Percentiles rank a stretch among this genome's conserved stretches.
phyloP scores from a whole-genome alignment of 805 yeast genomes.

The Spencermartinsiella europaea region DNA sequence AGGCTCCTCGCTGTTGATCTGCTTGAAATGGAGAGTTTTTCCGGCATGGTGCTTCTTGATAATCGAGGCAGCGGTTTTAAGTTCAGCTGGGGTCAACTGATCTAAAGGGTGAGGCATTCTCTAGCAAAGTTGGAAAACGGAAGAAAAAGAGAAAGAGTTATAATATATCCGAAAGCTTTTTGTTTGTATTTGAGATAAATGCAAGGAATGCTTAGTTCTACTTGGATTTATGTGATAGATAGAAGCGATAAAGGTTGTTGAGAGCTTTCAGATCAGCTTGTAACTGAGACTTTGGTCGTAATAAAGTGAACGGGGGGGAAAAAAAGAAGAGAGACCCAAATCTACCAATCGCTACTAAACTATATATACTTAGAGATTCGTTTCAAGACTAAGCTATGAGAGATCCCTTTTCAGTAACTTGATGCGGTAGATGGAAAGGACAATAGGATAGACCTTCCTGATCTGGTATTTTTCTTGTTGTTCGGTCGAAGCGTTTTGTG shows the following conservation, averaged over 20 bases:
- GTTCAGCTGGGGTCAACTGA: slow-evolving; percentile 30
- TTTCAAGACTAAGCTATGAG: neutral
- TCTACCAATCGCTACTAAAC: neutral
- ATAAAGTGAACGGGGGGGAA: too few relatives aligned
- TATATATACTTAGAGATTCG: neutral
- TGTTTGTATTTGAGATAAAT: neutral
- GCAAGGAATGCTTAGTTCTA: neutral
- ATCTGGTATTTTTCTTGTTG: neutral
- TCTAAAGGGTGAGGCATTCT: slow-evolving; percentile 31
- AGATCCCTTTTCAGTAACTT: neutral
- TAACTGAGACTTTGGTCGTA: neutral
- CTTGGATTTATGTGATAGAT: neutral
- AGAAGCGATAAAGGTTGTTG: too few relatives aligned
- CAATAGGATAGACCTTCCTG: neutral
- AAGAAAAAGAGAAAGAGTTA: neutral
- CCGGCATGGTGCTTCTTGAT: slow-evolving; percentile 25
- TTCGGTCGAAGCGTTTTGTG: neutral
- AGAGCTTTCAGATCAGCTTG: neutral
- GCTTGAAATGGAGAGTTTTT: slow-evolving; percentile 31
- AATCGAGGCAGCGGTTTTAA: slow-evolving; percentile 25
- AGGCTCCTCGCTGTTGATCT: slow-evolving; percentile 48
- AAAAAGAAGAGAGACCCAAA: too few relatives aligned
- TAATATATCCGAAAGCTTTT: too few relatives aligned
- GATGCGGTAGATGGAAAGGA: neutral
- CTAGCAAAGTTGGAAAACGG: neutral